Conservation (phyloP, 2,329 filamentous ascomycete species). For the Clarireedia homoeocarpa region DNA sequence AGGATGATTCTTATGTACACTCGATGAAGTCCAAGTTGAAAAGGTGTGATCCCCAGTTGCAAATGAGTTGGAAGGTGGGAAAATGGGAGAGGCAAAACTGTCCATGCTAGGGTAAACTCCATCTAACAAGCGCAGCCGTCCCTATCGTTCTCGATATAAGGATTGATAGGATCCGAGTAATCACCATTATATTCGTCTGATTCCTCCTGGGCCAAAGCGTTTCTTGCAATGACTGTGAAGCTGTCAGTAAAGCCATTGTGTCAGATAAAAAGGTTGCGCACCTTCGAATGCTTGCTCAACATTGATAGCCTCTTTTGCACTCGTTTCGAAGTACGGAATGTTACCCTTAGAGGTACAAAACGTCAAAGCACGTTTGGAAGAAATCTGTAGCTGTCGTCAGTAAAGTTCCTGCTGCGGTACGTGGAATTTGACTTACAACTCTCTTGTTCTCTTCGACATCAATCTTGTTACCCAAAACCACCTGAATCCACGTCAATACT, state of each 20-base stretch:
- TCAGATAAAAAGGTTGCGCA: slow-evolving; percentile 23
- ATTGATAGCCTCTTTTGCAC: slow-evolving; percentile 97
- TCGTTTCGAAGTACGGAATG: slow-evolving; percentile 98
- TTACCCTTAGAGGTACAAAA: slow-evolving; percentile 97
- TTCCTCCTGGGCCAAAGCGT: slow-evolving; percentile 92
- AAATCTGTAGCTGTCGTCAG: slow-evolving; percentile 53
- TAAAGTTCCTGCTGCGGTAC: neutral
- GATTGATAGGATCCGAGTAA: slow-evolving; percentile 96
- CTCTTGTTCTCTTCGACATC: slow-evolving; percentile 97
- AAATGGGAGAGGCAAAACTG: slow-evolving; percentile 7
- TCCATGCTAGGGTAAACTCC: neutral
- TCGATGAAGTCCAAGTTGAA: slow-evolving; percentile 10
- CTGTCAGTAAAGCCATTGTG: slow-evolving; percentile 3
- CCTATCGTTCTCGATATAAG: slow-evolving; percentile 88
- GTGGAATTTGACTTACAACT: slow-evolving; percentile 51
- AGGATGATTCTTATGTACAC: slow-evolving; percentile 28
- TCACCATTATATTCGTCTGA: slow-evolving; percentile 96
- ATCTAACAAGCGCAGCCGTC: slow-evolving; percentile 86
- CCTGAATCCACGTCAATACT: slow-evolving; percentile 40
- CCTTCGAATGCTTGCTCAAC: slow-evolving; percentile 79
- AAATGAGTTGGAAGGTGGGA: neutral
- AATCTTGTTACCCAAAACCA: slow-evolving; percentile 97
- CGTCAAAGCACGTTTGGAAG: slow-evolving; percentile 89
- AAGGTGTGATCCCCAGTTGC: neutral
- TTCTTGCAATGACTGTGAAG: slow-evolving; percentile 78